Base-by-base conservation (phyloP, 768 basidiomycete genomes). In the Coprinellus micaceus region DNA sequence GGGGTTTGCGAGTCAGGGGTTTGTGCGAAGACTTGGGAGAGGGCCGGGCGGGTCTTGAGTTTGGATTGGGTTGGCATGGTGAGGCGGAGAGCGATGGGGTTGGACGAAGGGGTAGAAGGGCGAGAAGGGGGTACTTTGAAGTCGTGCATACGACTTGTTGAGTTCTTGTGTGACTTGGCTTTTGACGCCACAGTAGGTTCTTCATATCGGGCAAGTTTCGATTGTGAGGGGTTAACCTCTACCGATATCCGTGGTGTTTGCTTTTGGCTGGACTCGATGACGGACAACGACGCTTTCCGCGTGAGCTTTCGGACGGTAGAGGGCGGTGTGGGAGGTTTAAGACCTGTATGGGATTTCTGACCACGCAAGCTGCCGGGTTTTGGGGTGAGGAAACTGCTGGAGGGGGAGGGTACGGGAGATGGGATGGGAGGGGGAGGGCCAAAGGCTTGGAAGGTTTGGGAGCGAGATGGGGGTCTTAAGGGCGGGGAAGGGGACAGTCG, bases 51-150 rank as follows among this genome's bases (percentile, higher is more conserved):
- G 2, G 83, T 74, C 73, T 89, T 92, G 26, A 85, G 71, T 45
- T 89, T 83, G 4, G 85, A 82, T 50, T 87, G 85, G 4, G 89
- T 92, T 1, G 93, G 93, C 88, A 94, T 88, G 24, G 93, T 95
- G 50, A 94, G 77, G 49, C 91, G 84, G 52, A 90, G 77, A 19
- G 89, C 90, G 11, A 80, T 82, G 21, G 89, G 79, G 68, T 89
- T 91, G 4, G 87, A 80, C 11, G 89, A 89, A 1, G 91, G 89
- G 1, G 91, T 92, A 24, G 83, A 85, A 1, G 90, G 89, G 24
- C 90, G 81, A 13, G 87, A 82, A 7, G 89, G 86, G n/a, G 89
- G 88, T 15, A 88, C 78, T 60, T 77, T 80, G 66, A 82, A 85
- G 56, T 91, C 89, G 56, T 81, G 78, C 10, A 83, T 76, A 51